Conservation (phyloP, 805 yeast genomes). For the Saccharomycopsis malanga region DNA sequence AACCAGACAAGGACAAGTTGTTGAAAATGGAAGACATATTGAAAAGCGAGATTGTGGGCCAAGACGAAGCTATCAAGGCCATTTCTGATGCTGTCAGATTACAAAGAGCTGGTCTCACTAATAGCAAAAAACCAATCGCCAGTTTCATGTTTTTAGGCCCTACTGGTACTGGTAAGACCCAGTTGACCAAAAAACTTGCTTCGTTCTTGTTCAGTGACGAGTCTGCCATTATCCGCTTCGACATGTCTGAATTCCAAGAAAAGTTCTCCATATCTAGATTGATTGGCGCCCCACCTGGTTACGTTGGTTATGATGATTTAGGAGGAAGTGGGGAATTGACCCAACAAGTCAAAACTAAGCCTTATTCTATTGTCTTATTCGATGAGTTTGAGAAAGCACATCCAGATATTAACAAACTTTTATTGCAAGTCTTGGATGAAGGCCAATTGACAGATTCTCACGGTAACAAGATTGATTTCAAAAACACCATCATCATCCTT, state of each 20-base stretch:
- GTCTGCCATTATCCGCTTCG: conserved; percentile 80
- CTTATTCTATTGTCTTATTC: conserved; percentile 85
- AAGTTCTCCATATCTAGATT: conserved; percentile 84
- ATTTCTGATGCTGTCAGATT: conserved; percentile 91
- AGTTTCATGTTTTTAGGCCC: conserved; percentile 96
- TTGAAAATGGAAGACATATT: conserved; percentile 79
- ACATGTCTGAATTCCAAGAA: conserved; percentile 98
- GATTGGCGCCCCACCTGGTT: conserved; percentile 98
- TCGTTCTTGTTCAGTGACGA: conserved; percentile 89
- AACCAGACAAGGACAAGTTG: conserved; percentile 89
- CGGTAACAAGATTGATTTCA: conserved; percentile 90
- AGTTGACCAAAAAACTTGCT: conserved; percentile 86
- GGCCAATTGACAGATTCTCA: conserved; percentile 93
- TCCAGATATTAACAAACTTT: conserved; percentile 84
- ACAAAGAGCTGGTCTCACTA: conserved; percentile 94
- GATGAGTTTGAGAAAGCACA: conserved; percentile 98
- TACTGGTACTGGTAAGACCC: conserved; percentile 98
- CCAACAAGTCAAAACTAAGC: conserved; percentile 92
- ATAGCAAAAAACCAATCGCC: conserved; percentile 92
- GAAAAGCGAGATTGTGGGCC: conserved; percentile 81
- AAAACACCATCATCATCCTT: conserved; percentile 92
- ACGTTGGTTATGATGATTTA: conserved; percentile 84
- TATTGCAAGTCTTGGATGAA: conserved; percentile 90
- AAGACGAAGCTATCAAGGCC: conserved; percentile 87
- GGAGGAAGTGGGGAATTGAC: conserved; percentile 85